Evolutionary conservation across 352 stramenopile species (phyloP), one percentile per base, ranked within the genome.

Genomic region (Phytophthora lateralis): DNA sequence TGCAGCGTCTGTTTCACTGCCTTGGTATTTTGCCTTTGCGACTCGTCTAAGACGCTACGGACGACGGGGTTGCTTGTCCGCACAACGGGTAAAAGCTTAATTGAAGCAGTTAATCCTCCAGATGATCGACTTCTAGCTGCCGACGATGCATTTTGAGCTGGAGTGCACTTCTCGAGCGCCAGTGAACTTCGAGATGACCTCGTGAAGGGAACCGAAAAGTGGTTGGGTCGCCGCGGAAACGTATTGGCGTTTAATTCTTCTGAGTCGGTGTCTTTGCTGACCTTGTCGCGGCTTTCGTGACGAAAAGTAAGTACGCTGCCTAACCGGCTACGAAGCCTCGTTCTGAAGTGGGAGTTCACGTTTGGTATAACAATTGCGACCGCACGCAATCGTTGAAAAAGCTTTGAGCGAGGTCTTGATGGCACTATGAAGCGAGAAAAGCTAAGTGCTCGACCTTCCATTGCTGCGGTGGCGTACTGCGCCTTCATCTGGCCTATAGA

Each of bases 1-100:
- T 72, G 67, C 12, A 72, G 66, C 3, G 63, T 72, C 18, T 78
- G 62, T 8, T 76, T 63, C 3, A 78, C 55, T 0, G 63, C 56
- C 26, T 29, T 37, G 1, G 61, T 68, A 29, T 75, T 75, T 42
- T 75, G 60, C 20, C 59, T 63, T 17, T 46, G 44, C 14, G 55
- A 49, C n/a, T 66, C 62, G 4, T 66, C 26, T 14, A 70, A 5
- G 7, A 70, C 17, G 11, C 35, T 55, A 1, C 43, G 10, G 20
- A 71, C 41, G 3, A 55, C 38, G 14, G 63, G 24, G 5, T 54
- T 62, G 38, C 24, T 55, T 12, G 30, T 37, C 30, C 30, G 9
- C 30, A 37, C 10, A 37, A 6, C 26, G 26, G 26, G 26, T 4
- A 7, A 4, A 8, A 30, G 26, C 26, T 30, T 6, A 30, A 30